Base-by-base conservation (phyloP, 495 filamentous ascomycete genomes). In the Penicillium arizonense region DNA sequence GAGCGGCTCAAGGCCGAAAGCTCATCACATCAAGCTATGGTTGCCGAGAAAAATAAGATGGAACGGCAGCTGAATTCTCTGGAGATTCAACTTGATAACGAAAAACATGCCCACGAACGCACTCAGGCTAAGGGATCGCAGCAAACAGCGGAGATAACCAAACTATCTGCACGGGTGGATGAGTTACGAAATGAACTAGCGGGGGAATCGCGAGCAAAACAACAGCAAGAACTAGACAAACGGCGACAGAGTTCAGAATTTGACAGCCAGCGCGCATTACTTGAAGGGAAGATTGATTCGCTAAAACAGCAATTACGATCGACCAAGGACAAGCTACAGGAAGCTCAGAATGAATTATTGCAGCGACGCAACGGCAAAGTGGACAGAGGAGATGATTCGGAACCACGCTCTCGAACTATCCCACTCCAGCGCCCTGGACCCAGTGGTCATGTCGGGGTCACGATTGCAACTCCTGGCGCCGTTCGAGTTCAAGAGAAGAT, bases 31-130 rank as follows among this genome's bases (percentile, higher is more conserved):
- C 85, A 90, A 57, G 75, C 77, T 5, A 66, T 87, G 6, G 73
- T 91, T 23, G 73, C 85, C 2, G 88, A 92, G 59, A 96, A 94
- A 57, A 68, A 90, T 14, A 79, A 84, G 13, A 67, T 96, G 12
- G 83, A 91, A 59, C 80, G 87, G 24, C 85, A 90, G 65, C 64
- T 96, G 34, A 86, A 76, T 60, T 82, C 85, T 4, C 61, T 93
- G 4, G 87, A 96, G 61, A 81, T 90, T 37, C 87, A 94, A 61
- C 76, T 96, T 8, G 89, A 89, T 50, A 85, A 86, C 42, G 87
- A 92, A 63, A 92, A 85, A 63, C 79, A 84, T 23, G 77, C 86
- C 2, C 75, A 82, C 20, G 81, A 87, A 49, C 82, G 84, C 45
- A 80, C 75, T 0, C 69, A 78, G 9, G 74, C 77, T 8, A 85